phyloP scores from a whole-genome alignment of 2,329 filamentous ascomycete species.

The Epichloe sibirici region DNA sequence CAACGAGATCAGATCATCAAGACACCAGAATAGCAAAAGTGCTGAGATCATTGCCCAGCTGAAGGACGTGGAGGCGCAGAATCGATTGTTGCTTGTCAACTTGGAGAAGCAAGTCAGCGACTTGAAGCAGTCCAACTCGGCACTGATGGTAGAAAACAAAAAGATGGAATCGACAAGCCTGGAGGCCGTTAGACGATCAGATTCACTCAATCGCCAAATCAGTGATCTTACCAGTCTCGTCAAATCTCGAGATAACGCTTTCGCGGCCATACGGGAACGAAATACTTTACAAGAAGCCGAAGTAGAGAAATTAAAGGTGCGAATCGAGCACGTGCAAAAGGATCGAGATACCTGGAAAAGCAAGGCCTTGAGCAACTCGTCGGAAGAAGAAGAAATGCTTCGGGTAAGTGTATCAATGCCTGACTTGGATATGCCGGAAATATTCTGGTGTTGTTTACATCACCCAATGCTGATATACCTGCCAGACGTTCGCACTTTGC shows the following conservation, averaged over 20 bases:
- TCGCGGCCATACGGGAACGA: slow-evolving; percentile 39
- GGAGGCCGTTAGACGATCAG: slow-evolving; percentile 57
- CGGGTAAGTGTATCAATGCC: slow-evolving; percentile 48
- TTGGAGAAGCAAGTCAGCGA: slow-evolving; percentile 86
- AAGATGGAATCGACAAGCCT: slow-evolving; percentile 58
- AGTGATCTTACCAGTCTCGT: slow-evolving; percentile 63
- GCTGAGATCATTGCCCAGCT: slow-evolving; percentile 87
- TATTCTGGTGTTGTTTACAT: background rate
- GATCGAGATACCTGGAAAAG: slow-evolving; percentile 77
- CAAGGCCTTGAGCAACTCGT: slow-evolving; percentile 70
- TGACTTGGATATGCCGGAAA: too few species aligned
- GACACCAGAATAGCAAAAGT: slow-evolving; percentile 76
- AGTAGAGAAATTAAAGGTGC: slow-evolving; percentile 65
- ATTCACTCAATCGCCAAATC: slow-evolving; percentile 64
- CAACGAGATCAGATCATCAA: slow-evolving; percentile 65
- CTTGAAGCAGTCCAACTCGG: slow-evolving; percentile 64
- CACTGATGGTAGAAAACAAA: slow-evolving; percentile 59
- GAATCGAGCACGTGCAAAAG: slow-evolving; percentile 67
- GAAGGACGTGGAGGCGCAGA: slow-evolving; percentile 77
- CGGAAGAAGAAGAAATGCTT: slow-evolving; percentile 72
- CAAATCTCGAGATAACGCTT: slow-evolving; percentile 58
- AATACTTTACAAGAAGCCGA: slow-evolving; percentile 58
- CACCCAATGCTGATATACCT: slow-evolving; percentile 12
- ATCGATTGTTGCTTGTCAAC: slow-evolving; percentile 63
- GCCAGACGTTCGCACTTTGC: slow-evolving; percentile 47